Conservation (phyloP, 2,329 filamentous ascomycete species). For the Didymosphaeria variabile region DNA sequence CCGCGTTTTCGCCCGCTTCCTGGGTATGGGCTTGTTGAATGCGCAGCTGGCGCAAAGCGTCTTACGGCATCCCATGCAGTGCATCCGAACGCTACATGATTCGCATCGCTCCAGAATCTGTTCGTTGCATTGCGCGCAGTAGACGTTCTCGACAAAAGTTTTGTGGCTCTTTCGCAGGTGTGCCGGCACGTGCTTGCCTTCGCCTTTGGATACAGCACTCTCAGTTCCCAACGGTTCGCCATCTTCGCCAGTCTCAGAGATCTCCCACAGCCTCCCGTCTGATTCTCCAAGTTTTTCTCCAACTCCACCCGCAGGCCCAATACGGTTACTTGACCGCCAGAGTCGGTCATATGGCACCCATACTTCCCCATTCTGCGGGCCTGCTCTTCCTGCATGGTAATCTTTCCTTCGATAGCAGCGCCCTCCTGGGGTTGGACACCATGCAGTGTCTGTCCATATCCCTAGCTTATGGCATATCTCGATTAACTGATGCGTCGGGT, state of each 20-base stretch:
- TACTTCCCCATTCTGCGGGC: slow-evolving; percentile 64
- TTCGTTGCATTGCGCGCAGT: slow-evolving; percentile 64
- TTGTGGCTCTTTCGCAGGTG: slow-evolving; percentile 64
- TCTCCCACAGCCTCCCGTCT: slow-evolving; percentile 66
- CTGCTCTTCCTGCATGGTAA: slow-evolving; percentile 64
- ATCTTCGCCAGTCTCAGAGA: slow-evolving; percentile 62
- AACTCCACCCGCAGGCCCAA: slow-evolving; percentile 55
- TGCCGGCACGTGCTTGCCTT: slow-evolving; percentile 63
- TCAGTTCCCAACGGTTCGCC: slow-evolving; percentile 65
- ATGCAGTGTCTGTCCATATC: slow-evolving; percentile 69
- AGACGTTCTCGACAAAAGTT: slow-evolving; percentile 62
- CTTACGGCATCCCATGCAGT: slow-evolving; percentile 68
- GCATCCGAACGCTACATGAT: slow-evolving; percentile 69
- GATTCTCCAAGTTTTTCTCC: slow-evolving; percentile 42
- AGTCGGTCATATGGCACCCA: slow-evolving; percentile 70
- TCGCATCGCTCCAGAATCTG: slow-evolving; percentile 65
- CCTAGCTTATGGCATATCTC: slow-evolving; percentile 66
- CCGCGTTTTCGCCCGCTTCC: slow-evolving; percentile 50
- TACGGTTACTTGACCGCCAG: slow-evolving; percentile 67
- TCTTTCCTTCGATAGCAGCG: slow-evolving; percentile 65
- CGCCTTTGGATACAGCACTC: slow-evolving; percentile 54
- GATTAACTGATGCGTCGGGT: slow-evolving; percentile 68
- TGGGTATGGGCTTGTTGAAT: slow-evolving; percentile 62
- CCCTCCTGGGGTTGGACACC: slow-evolving; percentile 67
- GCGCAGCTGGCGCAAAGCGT: slow-evolving; percentile 68